Evolutionary conservation across 345 rosid species (phyloP).

Genomic region (Sisymbrium irio): DNA sequence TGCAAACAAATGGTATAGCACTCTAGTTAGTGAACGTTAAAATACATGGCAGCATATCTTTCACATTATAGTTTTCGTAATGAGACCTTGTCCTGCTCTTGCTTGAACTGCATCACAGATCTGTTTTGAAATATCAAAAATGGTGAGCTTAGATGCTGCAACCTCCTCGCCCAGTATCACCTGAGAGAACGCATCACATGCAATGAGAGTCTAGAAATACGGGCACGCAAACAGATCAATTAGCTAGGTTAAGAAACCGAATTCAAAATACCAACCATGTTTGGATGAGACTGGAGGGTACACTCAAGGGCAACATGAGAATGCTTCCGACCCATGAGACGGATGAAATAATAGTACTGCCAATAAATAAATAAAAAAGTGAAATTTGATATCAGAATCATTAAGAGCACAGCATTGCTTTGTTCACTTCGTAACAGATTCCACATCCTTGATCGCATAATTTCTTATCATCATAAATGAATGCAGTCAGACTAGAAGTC

Average conservation of each 20-base stretch:
- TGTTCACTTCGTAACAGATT: neutral
- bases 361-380: neutral
- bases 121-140: slow-evolving; percentile 84
- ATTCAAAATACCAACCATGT: slow-evolving; percentile 62
- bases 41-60: slow-evolving; percentile 9
- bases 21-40: slow-evolving; percentile 21
- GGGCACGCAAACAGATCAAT: neutral
- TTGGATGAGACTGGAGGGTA: slow-evolving; percentile 97
- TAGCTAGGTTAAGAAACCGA: neutral
- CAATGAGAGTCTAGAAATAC: slow-evolving; percentile 7
- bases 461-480: neutral
- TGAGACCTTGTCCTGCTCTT: slow-evolving; percentile 78
- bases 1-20: slow-evolving; percentile 20
- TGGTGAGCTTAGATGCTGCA: slow-evolving; percentile 96
- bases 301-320: slow-evolving; percentile 98
- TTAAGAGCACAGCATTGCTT: neutral
- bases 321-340: slow-evolving; percentile 96
- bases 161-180: slow-evolving; percentile 97
- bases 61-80: neutral
- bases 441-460: neutral
- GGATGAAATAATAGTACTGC: slow-evolving; percentile 96
- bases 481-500: slow-evolving; percentile 1
- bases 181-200: slow-evolving; percentile 38
- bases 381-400: slow-evolving; percentile 1
- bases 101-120: slow-evolving; percentile 98